phyloP scores from a whole-genome alignment of 2,329 filamentous ascomycete species.

The Pseudogymnoascus sp. region DNA sequence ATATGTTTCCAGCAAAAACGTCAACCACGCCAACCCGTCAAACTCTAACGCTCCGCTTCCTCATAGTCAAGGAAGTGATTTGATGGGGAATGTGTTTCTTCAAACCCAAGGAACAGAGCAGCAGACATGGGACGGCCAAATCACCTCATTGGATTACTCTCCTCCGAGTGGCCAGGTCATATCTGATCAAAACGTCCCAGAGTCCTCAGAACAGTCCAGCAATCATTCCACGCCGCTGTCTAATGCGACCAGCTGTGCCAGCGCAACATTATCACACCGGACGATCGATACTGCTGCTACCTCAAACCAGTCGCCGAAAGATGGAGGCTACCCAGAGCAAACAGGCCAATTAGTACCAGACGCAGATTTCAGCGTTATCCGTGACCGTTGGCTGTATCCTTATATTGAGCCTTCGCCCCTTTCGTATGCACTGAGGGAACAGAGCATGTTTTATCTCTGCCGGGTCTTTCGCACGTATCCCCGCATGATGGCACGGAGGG shows the following conservation, averaged over 20 bases:
- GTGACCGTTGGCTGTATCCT: slow-evolving; percentile 1
- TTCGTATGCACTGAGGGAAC: slow-evolving; percentile 13
- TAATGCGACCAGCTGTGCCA: background rate
- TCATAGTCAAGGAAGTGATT: background rate
- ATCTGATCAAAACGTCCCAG: background rate
- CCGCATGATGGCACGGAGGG: slow-evolving; percentile 31
- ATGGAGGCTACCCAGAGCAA: background rate
- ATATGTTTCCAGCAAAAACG: slow-evolving; percentile 16
- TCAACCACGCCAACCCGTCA: background rate
- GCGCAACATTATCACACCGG: background rate
- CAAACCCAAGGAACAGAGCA: background rate
- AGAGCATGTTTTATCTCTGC: slow-evolving; percentile 30
- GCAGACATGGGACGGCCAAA: background rate
- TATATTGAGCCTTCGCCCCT: background rate
- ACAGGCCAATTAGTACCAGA: background rate
- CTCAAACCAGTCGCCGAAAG: slow-evolving; percentile 10
- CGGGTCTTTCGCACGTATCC: slow-evolving; percentile 32
- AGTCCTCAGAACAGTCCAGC: background rate
- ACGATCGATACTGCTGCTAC: background rate
- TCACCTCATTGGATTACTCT: background rate
- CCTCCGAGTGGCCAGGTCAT: background rate
- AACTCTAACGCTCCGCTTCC: background rate
- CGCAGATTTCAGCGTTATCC: background rate
- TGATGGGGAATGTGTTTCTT: background rate
- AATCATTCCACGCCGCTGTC: background rate